Evolutionary conservation across 768 basidiomycete genomes (phyloP).

Genomic region (Lenzites betulinus): DNA sequence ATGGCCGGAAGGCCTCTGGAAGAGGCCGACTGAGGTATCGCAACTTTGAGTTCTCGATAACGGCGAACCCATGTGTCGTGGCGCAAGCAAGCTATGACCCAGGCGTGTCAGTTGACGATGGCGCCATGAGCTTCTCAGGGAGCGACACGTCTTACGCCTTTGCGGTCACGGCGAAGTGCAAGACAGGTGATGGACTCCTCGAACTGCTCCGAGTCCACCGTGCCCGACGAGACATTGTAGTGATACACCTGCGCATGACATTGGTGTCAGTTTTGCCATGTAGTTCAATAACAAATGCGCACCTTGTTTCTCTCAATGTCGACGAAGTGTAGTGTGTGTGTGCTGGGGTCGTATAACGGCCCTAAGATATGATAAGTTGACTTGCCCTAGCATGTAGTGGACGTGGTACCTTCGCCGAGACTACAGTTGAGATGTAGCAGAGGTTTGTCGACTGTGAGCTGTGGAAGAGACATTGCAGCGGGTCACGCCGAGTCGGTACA

Average conservation of each 20-base stretch:
- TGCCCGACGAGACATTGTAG: slow-evolving; percentile 44
- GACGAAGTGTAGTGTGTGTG: slow-evolving; percentile 63
- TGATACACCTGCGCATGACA: slow-evolving; percentile 47
- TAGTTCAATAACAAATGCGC: background rate
- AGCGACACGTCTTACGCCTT: slow-evolving; percentile 41
- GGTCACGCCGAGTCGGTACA: background rate
- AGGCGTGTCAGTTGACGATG: slow-evolving; percentile 9
- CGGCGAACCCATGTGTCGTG: slow-evolving; percentile 57
- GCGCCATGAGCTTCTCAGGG: slow-evolving; percentile 1
- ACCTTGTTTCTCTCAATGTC: slow-evolving; percentile 63
- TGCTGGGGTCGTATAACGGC: slow-evolving; percentile 60
- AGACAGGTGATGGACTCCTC: slow-evolving; percentile 60
- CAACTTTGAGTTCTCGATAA: slow-evolving; percentile 46
- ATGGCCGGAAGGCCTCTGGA: slow-evolving; percentile 39
- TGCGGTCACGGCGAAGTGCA: slow-evolving; percentile 48
- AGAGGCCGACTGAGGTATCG: slow-evolving; percentile 57
- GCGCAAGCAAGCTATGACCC: slow-evolving; percentile 54
- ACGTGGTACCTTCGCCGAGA: slow-evolving; percentile 58
- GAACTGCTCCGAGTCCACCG: slow-evolving; percentile 50
- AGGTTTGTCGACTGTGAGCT: slow-evolving; percentile 46
- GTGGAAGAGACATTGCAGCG: slow-evolving; percentile 22
- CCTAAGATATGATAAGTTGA: slow-evolving; percentile 37
- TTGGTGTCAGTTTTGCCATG: background rate
- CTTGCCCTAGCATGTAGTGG: background rate
- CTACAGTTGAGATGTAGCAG: slow-evolving; percentile 51